Conservation (phyloP, 2,329 filamentous ascomycete genomes). For the Aspergillus sergii region DNA sequence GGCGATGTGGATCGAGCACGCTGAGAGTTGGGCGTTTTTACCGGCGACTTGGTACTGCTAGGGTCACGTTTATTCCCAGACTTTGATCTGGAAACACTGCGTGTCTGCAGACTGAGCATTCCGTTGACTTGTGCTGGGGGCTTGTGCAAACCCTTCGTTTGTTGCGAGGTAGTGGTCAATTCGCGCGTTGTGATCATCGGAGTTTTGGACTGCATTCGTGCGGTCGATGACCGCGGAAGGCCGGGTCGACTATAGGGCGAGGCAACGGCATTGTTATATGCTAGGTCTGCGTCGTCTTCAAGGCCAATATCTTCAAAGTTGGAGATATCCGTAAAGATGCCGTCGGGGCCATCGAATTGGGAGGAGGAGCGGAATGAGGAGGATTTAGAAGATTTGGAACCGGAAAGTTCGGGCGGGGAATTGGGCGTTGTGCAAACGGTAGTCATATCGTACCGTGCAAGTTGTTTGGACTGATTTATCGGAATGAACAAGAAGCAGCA, state of each 20-base stretch:
- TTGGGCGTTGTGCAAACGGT: constrained; percentile 56
- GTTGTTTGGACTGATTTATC: neutral
- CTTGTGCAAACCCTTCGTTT: constrained; percentile 26
- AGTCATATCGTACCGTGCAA: constrained; percentile 41
- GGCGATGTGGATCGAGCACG: constrained; percentile 37
- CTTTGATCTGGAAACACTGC: constrained; percentile 27
- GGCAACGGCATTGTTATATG: constrained; percentile 32
- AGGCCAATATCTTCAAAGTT: constrained; percentile 95
- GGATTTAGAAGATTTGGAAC: constrained; percentile 87
- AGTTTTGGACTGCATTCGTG: constrained; percentile 30
- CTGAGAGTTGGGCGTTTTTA: constrained; percentile 30
- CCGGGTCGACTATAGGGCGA: constrained; percentile 32
- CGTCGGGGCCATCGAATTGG: constrained; percentile 69
- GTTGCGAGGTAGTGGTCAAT: constrained; percentile 33
- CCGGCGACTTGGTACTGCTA: constrained; percentile 26
- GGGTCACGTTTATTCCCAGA: constrained; percentile 29
- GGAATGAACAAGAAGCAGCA: neutral
- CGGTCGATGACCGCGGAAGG: constrained; percentile 29
- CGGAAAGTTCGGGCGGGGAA: constrained; percentile 77
- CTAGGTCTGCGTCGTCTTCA: constrained; percentile 63
- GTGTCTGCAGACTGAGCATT: constrained; percentile 27
- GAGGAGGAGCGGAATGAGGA: constrained; percentile 82
- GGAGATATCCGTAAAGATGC: constrained; percentile 69
- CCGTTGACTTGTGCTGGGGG: constrained; percentile 31
- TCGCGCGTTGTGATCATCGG: constrained; percentile 36